Conservation (phyloP, 2,329 filamentous ascomycete species). For the Botrytis aclada region DNA sequence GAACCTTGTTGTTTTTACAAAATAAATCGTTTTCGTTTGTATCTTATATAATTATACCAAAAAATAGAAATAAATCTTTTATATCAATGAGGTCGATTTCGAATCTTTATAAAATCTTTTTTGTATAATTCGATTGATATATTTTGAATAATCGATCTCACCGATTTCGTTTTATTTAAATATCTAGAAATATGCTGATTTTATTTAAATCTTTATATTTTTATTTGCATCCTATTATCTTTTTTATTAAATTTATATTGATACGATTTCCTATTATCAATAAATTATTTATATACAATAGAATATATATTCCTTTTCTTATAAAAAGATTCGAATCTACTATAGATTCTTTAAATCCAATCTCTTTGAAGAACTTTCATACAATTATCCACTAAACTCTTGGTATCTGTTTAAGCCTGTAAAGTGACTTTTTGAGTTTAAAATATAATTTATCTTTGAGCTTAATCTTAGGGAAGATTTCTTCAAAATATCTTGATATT, state of each 20-base stretch:
- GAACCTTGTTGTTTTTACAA: too few species aligned
- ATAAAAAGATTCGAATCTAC: background rate
- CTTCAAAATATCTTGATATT: background rate
- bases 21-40: too few species aligned
- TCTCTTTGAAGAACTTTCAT: background rate
- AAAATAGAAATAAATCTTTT: background rate
- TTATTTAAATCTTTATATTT: background rate
- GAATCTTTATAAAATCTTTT: background rate
- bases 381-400: background rate
- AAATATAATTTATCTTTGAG: background rate
- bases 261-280: background rate
- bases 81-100: background rate
- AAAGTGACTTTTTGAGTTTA: background rate
- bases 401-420: background rate
- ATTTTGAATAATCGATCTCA: background rate
- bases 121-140: background rate
- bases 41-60: too few species aligned
- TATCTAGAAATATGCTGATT: background rate
- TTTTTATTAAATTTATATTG: background rate
- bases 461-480: background rate
- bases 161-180: background rate
- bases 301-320: background rate
- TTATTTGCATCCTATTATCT: fast-evolving
- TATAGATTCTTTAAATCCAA: background rate
- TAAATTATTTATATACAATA: background rate